Conservation (phyloP, 169 alveolate species). For the Cryptosporidium canis region DNA sequence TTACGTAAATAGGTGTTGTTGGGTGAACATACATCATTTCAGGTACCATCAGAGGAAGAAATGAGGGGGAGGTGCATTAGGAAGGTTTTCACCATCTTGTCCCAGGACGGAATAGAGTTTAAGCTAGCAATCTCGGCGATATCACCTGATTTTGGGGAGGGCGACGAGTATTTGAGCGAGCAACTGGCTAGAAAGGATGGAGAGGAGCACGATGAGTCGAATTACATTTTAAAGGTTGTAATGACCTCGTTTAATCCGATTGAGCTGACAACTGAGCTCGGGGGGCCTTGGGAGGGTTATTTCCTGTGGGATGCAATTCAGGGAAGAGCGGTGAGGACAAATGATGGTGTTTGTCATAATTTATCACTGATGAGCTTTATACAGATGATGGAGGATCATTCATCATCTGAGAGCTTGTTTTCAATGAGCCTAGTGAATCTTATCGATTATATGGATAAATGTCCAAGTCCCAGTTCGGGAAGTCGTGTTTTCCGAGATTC, state of each 20-base stretch:
- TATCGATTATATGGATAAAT: conserved; percentile 1
- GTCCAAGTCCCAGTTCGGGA: not conserved
- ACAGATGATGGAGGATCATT: not conserved
- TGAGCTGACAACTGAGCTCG: conserved; percentile 44
- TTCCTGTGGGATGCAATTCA: conserved; percentile 18
- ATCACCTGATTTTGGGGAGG: not conserved
- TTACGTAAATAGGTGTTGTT: not conserved
- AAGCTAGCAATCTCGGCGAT: conserved; percentile 43
- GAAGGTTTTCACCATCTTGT: conserved; percentile 8
- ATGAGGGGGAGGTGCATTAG: conserved; percentile 32
- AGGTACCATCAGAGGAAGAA: not conserved
- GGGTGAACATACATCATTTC: not conserved
- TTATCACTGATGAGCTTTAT: conserved; percentile 9
- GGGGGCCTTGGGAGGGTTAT: conserved; percentile 72
- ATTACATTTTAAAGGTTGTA: not conserved
- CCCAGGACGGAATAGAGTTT: conserved; percentile 25
- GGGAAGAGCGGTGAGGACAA: not conserved
- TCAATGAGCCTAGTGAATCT: not conserved
- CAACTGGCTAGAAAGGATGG: not conserved
- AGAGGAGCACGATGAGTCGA: not conserved
- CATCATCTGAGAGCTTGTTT: not conserved
- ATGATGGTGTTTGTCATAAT: not conserved
- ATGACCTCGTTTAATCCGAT: conserved; percentile 59
- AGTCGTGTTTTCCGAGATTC: not conserved
- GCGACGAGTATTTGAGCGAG: too few species aligned